Percentiles rank a stretch among this genome's conserved stretches.
Evolutionary conservation across 2,329 filamentous ascomycete genomes (phyloP).

Genomic region (Penicillium fuscoglaucum): DNA sequence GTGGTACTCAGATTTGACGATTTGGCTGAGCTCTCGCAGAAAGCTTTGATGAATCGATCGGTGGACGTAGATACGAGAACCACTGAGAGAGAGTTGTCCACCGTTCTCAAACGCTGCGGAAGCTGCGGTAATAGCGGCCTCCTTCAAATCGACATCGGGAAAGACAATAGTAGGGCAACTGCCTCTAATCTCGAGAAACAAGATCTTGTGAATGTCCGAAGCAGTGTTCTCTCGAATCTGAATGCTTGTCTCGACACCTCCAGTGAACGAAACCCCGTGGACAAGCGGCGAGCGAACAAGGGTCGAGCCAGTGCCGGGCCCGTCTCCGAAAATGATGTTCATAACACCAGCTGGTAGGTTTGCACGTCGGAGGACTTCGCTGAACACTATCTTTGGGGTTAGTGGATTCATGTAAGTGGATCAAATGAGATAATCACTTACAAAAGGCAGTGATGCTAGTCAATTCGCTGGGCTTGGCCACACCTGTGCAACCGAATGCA

Average conservation of each 20-base stretch:
- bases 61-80: not conserved
- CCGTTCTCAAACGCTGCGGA: not conserved
- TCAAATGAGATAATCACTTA: not conserved
- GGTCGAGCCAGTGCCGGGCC: not conserved
- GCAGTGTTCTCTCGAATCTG: not conserved
- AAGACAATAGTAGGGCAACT: not conserved
- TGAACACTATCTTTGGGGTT: not conserved
- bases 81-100: not conserved
- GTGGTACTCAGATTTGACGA: not conserved
- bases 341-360: not conserved
- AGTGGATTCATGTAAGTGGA: not conserved
- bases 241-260: not conserved
- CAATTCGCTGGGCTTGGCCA: not conserved
- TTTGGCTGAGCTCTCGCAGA: fast-evolving
- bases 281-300: not conserved
- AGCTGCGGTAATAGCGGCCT: not conserved
- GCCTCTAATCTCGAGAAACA: not conserved
- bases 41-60: not conserved
- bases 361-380: not conserved
- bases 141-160: not conserved
- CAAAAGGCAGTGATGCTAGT: not conserved
- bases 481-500: not conserved
- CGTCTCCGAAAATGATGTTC: not conserved
- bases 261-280: not conserved
- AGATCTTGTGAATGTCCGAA: not conserved